These are phyloP conservation scores for Capronia coronata DNA, from an alignment of 2,329 filamentous ascomycete species.

Conservation along the genomic window DNA sequence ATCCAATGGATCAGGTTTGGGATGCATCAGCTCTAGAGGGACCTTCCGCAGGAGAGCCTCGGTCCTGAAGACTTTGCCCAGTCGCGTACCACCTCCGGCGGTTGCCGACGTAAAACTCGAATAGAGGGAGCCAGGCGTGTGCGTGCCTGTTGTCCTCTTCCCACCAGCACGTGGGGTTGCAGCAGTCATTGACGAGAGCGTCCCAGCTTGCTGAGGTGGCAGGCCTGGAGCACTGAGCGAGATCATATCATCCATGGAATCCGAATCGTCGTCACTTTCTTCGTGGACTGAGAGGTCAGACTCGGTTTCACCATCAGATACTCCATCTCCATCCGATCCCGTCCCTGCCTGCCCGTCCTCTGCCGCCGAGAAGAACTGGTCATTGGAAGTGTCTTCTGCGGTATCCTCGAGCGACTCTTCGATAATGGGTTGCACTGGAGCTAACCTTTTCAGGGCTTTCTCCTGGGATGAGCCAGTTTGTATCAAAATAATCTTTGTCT, in stretches of 20 bases:
- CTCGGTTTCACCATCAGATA: slow-evolving; percentile 57
- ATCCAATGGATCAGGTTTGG: slow-evolving; percentile 75
- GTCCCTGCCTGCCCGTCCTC: slow-evolving; percentile 58
- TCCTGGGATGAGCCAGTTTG: slow-evolving; percentile 45
- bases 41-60: slow-evolving; percentile 69
- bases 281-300: slow-evolving; percentile 44
- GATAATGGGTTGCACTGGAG: slow-evolving; percentile 47
- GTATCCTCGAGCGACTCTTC: slow-evolving; percentile 55
- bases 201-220: slow-evolving; percentile 68
- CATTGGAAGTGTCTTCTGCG: slow-evolving; percentile 77
- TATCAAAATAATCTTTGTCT: slow-evolving; percentile 73
- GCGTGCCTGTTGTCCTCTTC: slow-evolving; percentile 64
- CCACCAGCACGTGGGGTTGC: slow-evolving; percentile 73
- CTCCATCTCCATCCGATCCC: slow-evolving; percentile 46
- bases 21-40: slow-evolving; percentile 72
- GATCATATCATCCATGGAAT: slow-evolving; percentile 89
- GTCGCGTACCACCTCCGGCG: slow-evolving; percentile 62
- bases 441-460: slow-evolving; percentile 40
- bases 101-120: slow-evolving; percentile 84
- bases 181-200: slow-evolving; percentile 69
- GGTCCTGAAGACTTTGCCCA: slow-evolving; percentile 75
- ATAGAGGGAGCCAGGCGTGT: slow-evolving; percentile 80
- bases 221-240: slow-evolving; percentile 75
- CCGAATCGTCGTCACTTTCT: slow-evolving; percentile 73
- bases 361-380: slow-evolving; percentile 86